phyloP scores from a whole-genome alignment of 345 rosid genomes.

The Leavenworthia alabamica region DNA sequence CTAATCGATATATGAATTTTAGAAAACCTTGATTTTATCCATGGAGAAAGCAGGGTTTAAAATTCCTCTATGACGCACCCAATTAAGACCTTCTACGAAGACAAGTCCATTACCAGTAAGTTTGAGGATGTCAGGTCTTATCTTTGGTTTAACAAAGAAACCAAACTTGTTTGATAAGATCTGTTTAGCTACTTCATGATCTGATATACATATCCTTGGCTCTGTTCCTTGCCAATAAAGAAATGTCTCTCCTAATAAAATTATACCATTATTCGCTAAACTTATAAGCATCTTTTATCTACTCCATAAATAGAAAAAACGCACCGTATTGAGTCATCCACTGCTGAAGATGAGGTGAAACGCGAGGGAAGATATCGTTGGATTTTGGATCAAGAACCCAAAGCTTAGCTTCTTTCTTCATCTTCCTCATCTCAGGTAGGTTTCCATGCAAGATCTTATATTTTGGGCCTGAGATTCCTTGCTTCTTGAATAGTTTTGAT shows the following conservation, averaged over 20 bases:
- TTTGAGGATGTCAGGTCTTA: conserved; percentile 8
- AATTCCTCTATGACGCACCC: conserved; percentile 39
- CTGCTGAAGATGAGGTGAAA: conserved; percentile 16
- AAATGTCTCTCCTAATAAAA: conserved; percentile 36
- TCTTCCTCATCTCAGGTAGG: conserved; percentile 6
- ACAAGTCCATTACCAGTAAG: conserved; percentile 38
- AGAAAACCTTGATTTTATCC: conserved; percentile 42
- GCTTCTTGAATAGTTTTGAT: conserved; percentile 24
- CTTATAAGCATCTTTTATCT: conserved; percentile 6
- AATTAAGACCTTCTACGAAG: conserved; percentile 32
- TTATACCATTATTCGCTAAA: neutral
- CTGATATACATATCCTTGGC: conserved; percentile 36
- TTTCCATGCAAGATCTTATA: conserved; percentile 21
- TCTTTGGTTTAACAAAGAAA: conserved; percentile 26
- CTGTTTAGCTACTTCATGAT: conserved; percentile 39
- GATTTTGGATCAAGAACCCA: conserved; percentile 19
- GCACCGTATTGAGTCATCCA: conserved; percentile 27
- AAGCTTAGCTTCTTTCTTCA: conserved; percentile 22
- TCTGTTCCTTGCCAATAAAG: conserved; percentile 41
- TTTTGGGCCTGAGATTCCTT: conserved; percentile 27
- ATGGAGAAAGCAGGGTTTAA: conserved; percentile 43
- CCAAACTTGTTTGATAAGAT: conserved; percentile 38
- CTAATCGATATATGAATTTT: neutral
- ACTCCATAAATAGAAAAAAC: neutral
- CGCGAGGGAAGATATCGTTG: conserved; percentile 16